These are phyloP conservation scores for Sideroxylon spinosum DNA, from an alignment of 179 eudicot genomes.

Conservation along the genomic window DNA sequence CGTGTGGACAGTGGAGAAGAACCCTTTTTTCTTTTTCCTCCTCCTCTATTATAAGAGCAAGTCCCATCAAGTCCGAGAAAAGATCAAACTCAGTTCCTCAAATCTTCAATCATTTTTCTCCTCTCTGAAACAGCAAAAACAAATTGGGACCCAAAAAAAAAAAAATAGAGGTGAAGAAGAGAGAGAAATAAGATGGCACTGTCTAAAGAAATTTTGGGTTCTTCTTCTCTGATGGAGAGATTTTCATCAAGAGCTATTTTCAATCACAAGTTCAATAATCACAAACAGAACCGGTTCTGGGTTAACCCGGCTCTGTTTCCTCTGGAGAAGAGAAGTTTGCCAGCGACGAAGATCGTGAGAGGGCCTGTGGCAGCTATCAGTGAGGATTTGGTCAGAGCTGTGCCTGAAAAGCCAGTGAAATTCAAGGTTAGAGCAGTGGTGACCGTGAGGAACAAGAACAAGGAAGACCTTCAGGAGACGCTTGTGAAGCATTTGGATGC, in stretches of 20 bases:
- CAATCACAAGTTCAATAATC: neutral
- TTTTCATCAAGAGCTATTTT: constrained; percentile 24
- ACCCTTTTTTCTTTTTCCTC: neutral
- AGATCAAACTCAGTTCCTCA: neutral
- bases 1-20: neutral
- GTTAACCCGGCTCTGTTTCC: constrained; percentile 17
- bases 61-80: too few species aligned
- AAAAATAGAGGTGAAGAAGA: neutral
- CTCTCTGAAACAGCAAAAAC: neutral
- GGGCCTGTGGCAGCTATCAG: constrained; percentile 44
- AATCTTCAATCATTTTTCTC: neutral
- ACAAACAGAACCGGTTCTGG: constrained; percentile 1
- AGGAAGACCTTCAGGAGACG: constrained; percentile 71
- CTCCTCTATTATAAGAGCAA: neutral
- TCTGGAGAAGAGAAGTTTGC: constrained; percentile 17
- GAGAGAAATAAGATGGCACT: constrained; percentile 31
- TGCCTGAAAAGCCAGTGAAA: constrained; percentile 15
- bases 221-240: constrained; percentile 32
- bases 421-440: constrained; percentile 26
- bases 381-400: constrained; percentile 34
- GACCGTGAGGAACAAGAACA: constrained; percentile 77
- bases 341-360: neutral
- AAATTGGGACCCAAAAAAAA: neutral
- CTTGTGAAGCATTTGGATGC: constrained; percentile 66
- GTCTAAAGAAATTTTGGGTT: constrained; percentile 40